Percentiles rank a stretch among this genome's conserved stretches.
These are phyloP conservation scores for Botryotinia globosa DNA, from an alignment of 2,329 filamentous ascomycete genomes.

Conservation along the genomic window DNA sequence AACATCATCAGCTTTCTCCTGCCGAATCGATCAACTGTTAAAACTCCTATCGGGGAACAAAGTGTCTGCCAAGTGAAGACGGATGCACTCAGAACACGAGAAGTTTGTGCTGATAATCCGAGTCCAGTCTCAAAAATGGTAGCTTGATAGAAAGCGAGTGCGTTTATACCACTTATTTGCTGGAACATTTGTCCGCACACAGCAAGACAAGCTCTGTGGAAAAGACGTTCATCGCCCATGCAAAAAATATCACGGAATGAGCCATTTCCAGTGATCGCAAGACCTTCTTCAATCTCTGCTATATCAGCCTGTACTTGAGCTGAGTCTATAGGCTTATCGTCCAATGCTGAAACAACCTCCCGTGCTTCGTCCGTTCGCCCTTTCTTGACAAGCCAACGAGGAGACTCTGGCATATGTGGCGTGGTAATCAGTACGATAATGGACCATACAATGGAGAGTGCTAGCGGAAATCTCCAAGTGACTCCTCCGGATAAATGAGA, in stretches of 20 bases:
- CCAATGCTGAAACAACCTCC: constrained; percentile 45
- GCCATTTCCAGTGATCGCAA: constrained; percentile 51
- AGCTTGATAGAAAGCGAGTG: constrained; percentile 48
- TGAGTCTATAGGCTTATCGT: constrained; percentile 45
- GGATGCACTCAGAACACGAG: constrained; percentile 54
- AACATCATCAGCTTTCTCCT: constrained; percentile 71
- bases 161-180: constrained; percentile 46
- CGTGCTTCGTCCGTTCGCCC: constrained; percentile 46
- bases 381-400: constrained; percentile 47
- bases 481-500: constrained; percentile 52
- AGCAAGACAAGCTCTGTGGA: constrained; percentile 52
- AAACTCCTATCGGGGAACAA: constrained; percentile 39
- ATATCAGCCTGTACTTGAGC: constrained; percentile 55
- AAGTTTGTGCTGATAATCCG: constrained; percentile 45
- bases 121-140: constrained; percentile 51
- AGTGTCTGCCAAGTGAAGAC: constrained; percentile 35
- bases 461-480: constrained; percentile 60
- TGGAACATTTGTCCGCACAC: constrained; percentile 51
- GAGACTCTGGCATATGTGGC: constrained; percentile 52
- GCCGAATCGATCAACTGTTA: constrained; percentile 54
- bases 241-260: constrained; percentile 47
- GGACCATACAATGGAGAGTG: constrained; percentile 57
- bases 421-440: constrained; percentile 55
- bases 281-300: constrained; percentile 55
- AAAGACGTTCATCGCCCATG: constrained; percentile 51